Evolutionary conservation across 2,329 filamentous ascomycete species (phyloP).

Genomic region (Dryadomyces quercus-mongolicae): DNA sequence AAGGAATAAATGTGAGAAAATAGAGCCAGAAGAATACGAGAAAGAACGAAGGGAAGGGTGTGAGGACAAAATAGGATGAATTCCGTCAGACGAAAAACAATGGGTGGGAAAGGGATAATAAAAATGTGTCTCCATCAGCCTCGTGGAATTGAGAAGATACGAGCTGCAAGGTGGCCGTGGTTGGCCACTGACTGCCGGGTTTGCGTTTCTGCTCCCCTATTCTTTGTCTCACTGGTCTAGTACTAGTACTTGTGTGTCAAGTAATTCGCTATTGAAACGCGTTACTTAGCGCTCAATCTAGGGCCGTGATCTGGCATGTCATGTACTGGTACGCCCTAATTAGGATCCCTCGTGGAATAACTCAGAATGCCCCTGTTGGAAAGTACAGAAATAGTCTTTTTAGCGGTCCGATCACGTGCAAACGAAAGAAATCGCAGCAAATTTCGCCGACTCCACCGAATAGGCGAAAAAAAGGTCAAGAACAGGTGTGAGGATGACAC

Average conservation of each 20-base stretch:
- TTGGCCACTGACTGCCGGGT: background rate
- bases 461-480: background rate
- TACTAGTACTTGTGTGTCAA: background rate
- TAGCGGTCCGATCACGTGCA: background rate
- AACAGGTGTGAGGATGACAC: no score
- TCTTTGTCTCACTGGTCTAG: background rate
- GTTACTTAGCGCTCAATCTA: background rate
- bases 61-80: background rate
- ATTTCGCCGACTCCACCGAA: background rate
- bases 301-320: background rate
- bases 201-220: background rate
- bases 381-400: background rate
- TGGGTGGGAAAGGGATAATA: slow-evolving; percentile 1
- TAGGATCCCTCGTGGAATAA: background rate
- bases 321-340: background rate
- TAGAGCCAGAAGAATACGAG: background rate
- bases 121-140: slow-evolving; percentile 17
- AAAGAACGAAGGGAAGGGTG: background rate
- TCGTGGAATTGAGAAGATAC: slow-evolving; percentile 12
- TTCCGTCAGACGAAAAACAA: slow-evolving; percentile 1
- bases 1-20: background rate
- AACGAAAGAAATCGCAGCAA: background rate
- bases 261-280: background rate
- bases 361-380: background rate
- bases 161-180: slow-evolving; percentile 1